These are phyloP conservation scores for Ilyonectria destructans DNA, from an alignment of 2,329 filamentous ascomycete species.

Conservation along the genomic window DNA sequence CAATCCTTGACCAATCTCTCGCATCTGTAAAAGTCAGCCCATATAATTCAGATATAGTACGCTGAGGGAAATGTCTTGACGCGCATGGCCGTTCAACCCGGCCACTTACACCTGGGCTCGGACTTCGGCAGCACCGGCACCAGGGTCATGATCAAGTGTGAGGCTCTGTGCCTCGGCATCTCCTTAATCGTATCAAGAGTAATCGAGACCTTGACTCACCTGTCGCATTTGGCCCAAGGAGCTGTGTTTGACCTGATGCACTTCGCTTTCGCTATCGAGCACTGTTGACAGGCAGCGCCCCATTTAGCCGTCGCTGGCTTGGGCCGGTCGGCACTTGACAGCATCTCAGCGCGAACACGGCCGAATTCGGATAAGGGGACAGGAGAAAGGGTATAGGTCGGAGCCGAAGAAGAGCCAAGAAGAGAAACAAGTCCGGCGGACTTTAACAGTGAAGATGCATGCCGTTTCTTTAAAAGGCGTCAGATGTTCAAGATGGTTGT, in stretches of 20 bases:
- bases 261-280: constrained; percentile 67
- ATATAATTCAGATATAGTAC: background rate
- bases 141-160: constrained; percentile 7
- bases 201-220: constrained; percentile 49
- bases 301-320: constrained; percentile 61
- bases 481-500: constrained; percentile 21
- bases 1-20: constrained; percentile 66
- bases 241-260: constrained; percentile 61
- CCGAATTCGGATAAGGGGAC: constrained; percentile 21
- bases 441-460: constrained; percentile 35
- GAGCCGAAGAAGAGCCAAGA: constrained; percentile 26
- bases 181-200: background rate
- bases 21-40: constrained; percentile 56
- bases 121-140: constrained; percentile 26
- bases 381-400: constrained; percentile 26
- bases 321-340: constrained; percentile 42
- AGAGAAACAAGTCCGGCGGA: constrained; percentile 47
- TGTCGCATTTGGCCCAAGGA: constrained; percentile 62
- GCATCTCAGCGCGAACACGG: constrained; percentile 24
- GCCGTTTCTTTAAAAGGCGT: constrained; percentile 16
- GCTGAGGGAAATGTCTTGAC: constrained; percentile 26
- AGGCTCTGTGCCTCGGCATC: background rate
- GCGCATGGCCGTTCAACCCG: constrained; percentile 24
- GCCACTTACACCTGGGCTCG: constrained; percentile 32
- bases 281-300: constrained; percentile 66